Evolutionary conservation across 352 stramenopile species (phyloP).

Genomic region (Globisporangium canariense): DNA sequence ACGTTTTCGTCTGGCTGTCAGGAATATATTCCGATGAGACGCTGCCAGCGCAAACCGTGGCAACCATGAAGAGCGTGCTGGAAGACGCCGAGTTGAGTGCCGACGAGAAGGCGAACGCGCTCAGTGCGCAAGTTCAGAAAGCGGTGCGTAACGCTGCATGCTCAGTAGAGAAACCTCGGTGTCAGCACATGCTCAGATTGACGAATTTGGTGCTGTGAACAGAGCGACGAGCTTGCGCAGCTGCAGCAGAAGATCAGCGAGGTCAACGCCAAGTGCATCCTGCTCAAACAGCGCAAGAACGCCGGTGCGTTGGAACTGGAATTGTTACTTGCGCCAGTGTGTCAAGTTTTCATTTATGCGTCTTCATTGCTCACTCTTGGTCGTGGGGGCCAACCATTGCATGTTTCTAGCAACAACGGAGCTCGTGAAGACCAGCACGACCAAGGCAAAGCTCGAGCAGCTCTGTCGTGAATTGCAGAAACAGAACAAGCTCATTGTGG

Average conservation of each 20-base stretch:
- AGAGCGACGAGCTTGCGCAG: slow-evolving; percentile 55
- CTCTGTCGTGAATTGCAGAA: slow-evolving; percentile 85
- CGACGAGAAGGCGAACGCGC: slow-evolving; percentile 43
- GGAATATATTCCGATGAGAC: slow-evolving; percentile 49
- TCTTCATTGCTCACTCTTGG: too few relatives aligned
- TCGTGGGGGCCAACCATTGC: too few relatives aligned
- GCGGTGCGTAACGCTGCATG: slow-evolving; percentile 27
- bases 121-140: slow-evolving; percentile 37
- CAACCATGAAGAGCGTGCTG: slow-evolving; percentile 34
- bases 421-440: slow-evolving; percentile 54
- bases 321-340: background rate
- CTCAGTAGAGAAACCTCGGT: background rate
- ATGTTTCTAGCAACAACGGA: slow-evolving; percentile 46
- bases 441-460: slow-evolving; percentile 78
- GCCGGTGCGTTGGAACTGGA: slow-evolving; percentile 25
- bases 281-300: slow-evolving; percentile 76
- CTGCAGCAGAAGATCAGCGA: slow-evolving; percentile 84
- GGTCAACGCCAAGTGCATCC: slow-evolving; percentile 74
- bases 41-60: slow-evolving; percentile 31
- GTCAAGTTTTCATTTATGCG: background rate
- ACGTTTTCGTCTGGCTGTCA: too few relatives aligned
- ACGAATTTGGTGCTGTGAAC: slow-evolving; percentile 1
- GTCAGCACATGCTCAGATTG: background rate
- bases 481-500: slow-evolving; percentile 86
- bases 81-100: slow-evolving; percentile 29